Evolutionary conservation across 805 yeast species (phyloP).

Genomic region (Ogataea trehalophila): DNA sequence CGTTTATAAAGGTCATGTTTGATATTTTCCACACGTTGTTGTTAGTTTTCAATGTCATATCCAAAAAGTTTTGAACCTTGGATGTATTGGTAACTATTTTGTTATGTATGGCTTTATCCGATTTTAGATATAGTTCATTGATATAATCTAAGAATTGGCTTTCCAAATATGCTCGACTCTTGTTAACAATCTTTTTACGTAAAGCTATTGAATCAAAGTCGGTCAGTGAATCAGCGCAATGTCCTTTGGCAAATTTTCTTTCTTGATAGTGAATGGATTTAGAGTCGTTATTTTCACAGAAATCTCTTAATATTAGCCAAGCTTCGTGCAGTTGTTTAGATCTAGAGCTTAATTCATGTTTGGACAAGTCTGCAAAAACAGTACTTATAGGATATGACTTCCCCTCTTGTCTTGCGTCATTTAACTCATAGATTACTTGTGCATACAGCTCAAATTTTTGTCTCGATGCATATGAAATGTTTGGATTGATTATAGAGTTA

Average conservation of each 20-base stretch:
- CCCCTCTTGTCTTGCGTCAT: slow-evolving; percentile 56
- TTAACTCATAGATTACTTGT: slow-evolving; percentile 61
- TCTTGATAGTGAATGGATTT: slow-evolving; percentile 27
- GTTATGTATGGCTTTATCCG: slow-evolving; percentile 20
- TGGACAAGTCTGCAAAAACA: slow-evolving; percentile 57
- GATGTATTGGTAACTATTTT: slow-evolving; percentile 50
- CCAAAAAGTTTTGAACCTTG: slow-evolving; percentile 62
- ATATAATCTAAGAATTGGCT: slow-evolving; percentile 72
- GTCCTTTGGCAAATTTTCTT: slow-evolving; percentile 29
- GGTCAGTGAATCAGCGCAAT: slow-evolving; percentile 21
- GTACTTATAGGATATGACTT: slow-evolving; percentile 52
- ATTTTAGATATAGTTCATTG: slow-evolving; percentile 54
- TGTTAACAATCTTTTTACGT: slow-evolving; percentile 43
- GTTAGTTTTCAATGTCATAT: slow-evolving; percentile 39
- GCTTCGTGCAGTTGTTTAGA: slow-evolving; percentile 70
- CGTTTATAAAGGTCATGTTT: slow-evolving; percentile 66
- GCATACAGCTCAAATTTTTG: slow-evolving; percentile 73
- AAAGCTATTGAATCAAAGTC: slow-evolving; percentile 32
- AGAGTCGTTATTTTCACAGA: slow-evolving; percentile 35
- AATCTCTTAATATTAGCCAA: slow-evolving; percentile 60
- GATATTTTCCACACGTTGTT: slow-evolving; percentile 42
- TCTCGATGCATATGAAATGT: slow-evolving; percentile 35
- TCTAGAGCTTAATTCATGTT: slow-evolving; percentile 53
- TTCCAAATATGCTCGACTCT: slow-evolving; percentile 62
- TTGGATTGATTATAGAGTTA: slow-evolving; percentile 24